Conservation (phyloP, 2,329 filamentous ascomycete species). For the Neodidymelliopsis sp. region DNA sequence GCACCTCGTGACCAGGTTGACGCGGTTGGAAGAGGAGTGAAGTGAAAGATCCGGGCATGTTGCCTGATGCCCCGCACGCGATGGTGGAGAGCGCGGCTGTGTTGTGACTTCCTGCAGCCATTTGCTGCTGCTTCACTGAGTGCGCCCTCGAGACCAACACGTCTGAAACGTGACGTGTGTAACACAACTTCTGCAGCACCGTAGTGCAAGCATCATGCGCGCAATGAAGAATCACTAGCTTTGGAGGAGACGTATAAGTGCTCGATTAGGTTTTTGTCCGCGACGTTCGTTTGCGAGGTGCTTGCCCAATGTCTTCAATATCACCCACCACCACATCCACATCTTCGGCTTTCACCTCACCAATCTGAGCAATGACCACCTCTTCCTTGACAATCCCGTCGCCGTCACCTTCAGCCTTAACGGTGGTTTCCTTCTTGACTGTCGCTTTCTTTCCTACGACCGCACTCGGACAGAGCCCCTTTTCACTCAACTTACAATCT, state of each 20-base stretch:
- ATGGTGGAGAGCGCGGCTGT: neutral
- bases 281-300: neutral
- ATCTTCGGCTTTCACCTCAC: conserved; percentile 39
- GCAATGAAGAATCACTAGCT: too few relatives aligned
- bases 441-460: conserved; percentile 60
- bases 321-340: conserved; percentile 32
- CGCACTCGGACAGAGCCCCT: conserved; percentile 72
- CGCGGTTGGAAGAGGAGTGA: neutral
- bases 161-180: conserved; percentile 6
- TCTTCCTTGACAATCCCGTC: conserved; percentile 33
- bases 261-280: conserved; percentile 2
- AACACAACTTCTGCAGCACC: neutral
- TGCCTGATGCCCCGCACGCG: neutral
- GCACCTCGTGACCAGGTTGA: neutral
- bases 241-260: neutral
- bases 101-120: neutral
- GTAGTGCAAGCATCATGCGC: neutral
- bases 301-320: conserved; percentile 44
- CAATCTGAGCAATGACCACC: conserved; percentile 18
- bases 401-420: conserved; percentile 49
- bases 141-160: conserved; percentile 1
- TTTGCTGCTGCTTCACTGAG: conserved; percentile 8
- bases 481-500: conserved; percentile 80
- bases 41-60: neutral
- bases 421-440: conserved; percentile 53